A percentile compares a stretch with the other conserved stretches of the same genome.
Conservation (phyloP, 2,329 filamentous ascomycete genomes). For the Fusarium napiforme region DNA sequence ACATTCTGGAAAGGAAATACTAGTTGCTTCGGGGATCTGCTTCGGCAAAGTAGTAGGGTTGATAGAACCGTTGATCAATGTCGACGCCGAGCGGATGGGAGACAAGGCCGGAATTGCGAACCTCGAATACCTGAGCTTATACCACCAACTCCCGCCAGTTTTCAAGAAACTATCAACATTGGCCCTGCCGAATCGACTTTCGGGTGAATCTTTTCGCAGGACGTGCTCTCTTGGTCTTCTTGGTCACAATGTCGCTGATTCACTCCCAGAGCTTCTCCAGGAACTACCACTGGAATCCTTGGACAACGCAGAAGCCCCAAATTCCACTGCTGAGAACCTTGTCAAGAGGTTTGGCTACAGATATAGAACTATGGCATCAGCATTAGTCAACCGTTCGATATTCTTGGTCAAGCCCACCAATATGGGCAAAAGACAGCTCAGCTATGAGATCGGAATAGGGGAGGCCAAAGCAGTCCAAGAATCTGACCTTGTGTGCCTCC, state of each 20-base stretch:
- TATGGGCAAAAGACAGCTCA: fast-evolving
- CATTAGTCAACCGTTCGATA: background rate
- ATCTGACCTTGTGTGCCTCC: background rate
- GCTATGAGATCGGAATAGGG: background rate
- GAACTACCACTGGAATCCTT: background rate
- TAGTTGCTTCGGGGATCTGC: background rate
- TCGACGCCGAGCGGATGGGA: background rate
- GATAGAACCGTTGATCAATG: background rate
- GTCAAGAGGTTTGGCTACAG: background rate
- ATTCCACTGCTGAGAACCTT: fast-evolving
- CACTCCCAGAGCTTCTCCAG: background rate
- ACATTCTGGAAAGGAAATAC: background rate
- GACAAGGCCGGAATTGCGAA: background rate
- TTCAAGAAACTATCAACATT: background rate
- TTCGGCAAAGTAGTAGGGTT: background rate
- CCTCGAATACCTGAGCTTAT: background rate
- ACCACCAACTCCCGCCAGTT: background rate
- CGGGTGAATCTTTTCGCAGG: background rate
- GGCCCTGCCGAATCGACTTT: background rate
- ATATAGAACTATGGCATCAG: background rate
- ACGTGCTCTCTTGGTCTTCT: background rate
- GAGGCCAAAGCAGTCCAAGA: background rate
- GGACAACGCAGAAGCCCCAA: background rate
- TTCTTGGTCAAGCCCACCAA: background rate
- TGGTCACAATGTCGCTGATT: background rate